These are phyloP conservation scores for Chytriomyces confervae DNA, from an alignment of 192 early-diverging fungal genomes.

Conservation along the genomic window DNA sequence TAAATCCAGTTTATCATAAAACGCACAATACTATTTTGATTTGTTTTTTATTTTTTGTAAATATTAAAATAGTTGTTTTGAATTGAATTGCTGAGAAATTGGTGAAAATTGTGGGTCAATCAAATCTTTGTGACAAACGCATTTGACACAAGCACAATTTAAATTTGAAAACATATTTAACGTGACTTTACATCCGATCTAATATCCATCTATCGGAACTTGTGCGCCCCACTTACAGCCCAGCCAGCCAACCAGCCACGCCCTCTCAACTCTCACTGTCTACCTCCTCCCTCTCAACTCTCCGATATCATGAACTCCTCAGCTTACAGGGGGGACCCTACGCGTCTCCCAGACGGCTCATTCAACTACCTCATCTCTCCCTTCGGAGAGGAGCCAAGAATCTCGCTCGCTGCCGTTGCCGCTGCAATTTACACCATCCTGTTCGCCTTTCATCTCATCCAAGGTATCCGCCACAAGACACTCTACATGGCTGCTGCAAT, in stretches of 20 bases:
- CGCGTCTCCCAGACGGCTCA: not conserved
- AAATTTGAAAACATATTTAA: too few species aligned
- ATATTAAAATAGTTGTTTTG: too few species aligned
- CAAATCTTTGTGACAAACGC: too few species aligned
- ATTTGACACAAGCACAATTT: too few species aligned
- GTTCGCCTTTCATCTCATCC: not conserved
- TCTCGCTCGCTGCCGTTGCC: not conserved
- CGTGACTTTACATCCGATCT: too few species aligned
- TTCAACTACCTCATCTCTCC: not conserved
- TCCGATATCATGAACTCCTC: not conserved
- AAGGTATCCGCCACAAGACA: not conserved
- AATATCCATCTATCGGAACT: too few species aligned
- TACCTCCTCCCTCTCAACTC: not conserved
- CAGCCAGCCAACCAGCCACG: not conserved
- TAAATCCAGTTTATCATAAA: too few species aligned
- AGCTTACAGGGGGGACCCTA: not conserved
- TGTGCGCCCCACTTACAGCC: not conserved
- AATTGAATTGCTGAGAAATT: too few species aligned
- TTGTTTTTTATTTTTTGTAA: too few species aligned
- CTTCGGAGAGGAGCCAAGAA: slow-evolving; percentile 1
- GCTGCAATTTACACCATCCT: not conserved
- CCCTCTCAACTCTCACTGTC: not conserved
- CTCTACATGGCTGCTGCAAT: not conserved
- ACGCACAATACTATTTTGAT: too few species aligned
- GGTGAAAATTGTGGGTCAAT: too few species aligned